Evolutionary conservation across 257 asterid genomes (phyloP), one percentile per base, ranked within the genome.

Genomic region (Haberlea rhodopensis): DNA sequence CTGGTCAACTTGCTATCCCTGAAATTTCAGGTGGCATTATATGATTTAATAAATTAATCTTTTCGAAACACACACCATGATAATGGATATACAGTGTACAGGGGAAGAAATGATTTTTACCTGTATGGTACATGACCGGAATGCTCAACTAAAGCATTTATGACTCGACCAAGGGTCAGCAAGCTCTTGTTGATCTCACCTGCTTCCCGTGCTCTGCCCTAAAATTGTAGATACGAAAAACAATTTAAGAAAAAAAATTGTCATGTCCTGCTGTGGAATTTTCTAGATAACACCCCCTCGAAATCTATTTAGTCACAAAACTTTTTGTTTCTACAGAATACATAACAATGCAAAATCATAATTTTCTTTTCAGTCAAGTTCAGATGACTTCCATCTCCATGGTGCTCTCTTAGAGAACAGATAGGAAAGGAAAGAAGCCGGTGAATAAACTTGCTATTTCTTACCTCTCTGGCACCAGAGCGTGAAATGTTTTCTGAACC

Each of bases 191-290:
- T 94, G 76, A 94, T 94, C 75, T 94, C 99, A 66, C 99, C 99
- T 18, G 99, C 99, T 83, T 94, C 99, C 82, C 99, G 86, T 62
- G 99, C 99, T 82, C 99, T 84, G 10, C 99, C 97, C 99, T 94
- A 86, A 43, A 68, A 81, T 75, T 66, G 66, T 28, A 24, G 27
- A 19, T 37, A 55, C 57, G 70, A 52, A 20, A 53, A 40, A 13
- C 49, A 13, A 40, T n/a, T n/a, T n/a, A n/a, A n/a, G n/a, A n/a
- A n/a, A n/a, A n/a, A n/a, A n/a, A n/a, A n/a, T n/a, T n/a, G n/a
- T n/a, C n/a, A n/a, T n/a, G n/a, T n/a, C n/a, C n/a, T n/a, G n/a
- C n/a, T n/a, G n/a, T n/a, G n/a, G n/a, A n/a, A n/a, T n/a, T n/a
- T n/a, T n/a, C n/a, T n/a, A n/a, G n/a, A n/a, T n/a, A n/a, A n/a